phyloP scores from a whole-genome alignment of 495 filamentous ascomycete genomes.

The Articulospora tetracladia region DNA sequence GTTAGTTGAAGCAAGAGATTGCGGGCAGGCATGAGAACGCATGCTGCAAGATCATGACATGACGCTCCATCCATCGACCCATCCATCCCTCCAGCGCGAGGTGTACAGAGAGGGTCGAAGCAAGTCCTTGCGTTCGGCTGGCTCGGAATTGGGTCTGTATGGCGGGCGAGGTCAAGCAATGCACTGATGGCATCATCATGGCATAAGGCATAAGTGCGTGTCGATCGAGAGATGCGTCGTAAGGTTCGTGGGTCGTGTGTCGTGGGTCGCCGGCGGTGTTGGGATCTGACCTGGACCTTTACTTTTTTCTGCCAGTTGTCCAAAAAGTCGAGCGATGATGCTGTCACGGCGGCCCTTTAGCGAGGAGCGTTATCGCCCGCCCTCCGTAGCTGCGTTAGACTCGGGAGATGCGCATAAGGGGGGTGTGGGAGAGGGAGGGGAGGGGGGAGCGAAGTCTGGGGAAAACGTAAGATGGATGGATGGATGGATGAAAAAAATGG shows the following conservation, averaged over 20 bases:
- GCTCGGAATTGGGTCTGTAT: background rate
- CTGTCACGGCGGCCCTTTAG: background rate
- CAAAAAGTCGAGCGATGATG: background rate
- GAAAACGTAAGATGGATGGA: no score
- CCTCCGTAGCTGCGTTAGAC: background rate
- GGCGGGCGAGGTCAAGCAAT: background rate
- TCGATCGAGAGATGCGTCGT: background rate
- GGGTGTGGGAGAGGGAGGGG: no score
- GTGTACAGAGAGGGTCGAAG: background rate
- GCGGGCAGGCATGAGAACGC: background rate
- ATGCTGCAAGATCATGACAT: background rate
- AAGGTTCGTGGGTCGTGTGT: background rate
- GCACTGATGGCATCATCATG: background rate
- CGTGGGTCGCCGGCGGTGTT: no score
- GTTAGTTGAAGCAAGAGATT: background rate
- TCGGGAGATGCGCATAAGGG: background rate
- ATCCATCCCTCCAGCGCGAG: no score
- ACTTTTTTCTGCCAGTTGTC: background rate
- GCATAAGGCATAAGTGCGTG: background rate
- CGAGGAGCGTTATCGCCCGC: background rate
- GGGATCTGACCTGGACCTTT: no score
- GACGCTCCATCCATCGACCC: background rate
- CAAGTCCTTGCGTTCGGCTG: background rate
- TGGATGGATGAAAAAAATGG: no score
- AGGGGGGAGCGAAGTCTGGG: no score